Evolutionary conservation across 495 filamentous ascomycete species (phyloP).

Genomic region (Lineolata rhizophorae): DNA sequence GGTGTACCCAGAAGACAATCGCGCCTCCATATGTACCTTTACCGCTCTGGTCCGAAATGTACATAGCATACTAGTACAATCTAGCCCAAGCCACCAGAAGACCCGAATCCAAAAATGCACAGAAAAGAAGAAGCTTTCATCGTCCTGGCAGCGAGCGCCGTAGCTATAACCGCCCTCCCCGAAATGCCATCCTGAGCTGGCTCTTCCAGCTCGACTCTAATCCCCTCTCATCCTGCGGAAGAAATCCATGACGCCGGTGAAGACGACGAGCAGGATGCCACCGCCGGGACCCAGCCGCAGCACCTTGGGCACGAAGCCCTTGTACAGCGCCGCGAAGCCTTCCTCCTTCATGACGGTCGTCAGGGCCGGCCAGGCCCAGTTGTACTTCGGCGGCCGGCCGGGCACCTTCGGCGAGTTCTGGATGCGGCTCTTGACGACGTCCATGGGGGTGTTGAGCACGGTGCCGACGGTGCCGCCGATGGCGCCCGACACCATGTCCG

Average conservation of each 20-base stretch:
- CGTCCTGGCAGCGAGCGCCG: too few relatives aligned
- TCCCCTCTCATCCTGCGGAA: conserved; percentile 36
- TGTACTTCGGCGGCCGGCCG: conserved; percentile 74
- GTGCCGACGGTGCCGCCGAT: conserved; percentile 85
- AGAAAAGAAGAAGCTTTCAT: too few relatives aligned
- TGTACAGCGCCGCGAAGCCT: conserved; percentile 80
- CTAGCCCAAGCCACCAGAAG: too few relatives aligned
- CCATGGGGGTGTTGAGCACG: conserved; percentile 86
- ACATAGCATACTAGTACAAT: too few relatives aligned
- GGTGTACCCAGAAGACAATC: too few relatives aligned
- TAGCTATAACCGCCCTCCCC: too few relatives aligned
- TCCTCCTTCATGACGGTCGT: conserved; percentile 80
- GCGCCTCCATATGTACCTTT: too few relatives aligned
- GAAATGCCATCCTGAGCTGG: too few relatives aligned
- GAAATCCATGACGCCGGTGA: conserved; percentile 85
- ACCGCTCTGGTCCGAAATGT: too few relatives aligned
- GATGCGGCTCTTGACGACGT: conserved; percentile 94
- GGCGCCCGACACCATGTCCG: conserved; percentile 70
- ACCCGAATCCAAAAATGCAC: too few relatives aligned
- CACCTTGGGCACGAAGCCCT: conserved; percentile 94
- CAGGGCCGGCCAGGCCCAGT: conserved; percentile 84
- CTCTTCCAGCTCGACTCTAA: too few relatives aligned
- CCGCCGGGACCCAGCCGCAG: conserved; percentile 71
- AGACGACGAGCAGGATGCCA: conserved; percentile 82
- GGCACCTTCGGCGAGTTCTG: conserved; percentile 73